Percentiles rank a stretch among this genome's conserved stretches.
These are phyloP conservation scores for Diatrype stigma DNA, from an alignment of 2,329 filamentous ascomycete species.

Conservation along the genomic window DNA sequence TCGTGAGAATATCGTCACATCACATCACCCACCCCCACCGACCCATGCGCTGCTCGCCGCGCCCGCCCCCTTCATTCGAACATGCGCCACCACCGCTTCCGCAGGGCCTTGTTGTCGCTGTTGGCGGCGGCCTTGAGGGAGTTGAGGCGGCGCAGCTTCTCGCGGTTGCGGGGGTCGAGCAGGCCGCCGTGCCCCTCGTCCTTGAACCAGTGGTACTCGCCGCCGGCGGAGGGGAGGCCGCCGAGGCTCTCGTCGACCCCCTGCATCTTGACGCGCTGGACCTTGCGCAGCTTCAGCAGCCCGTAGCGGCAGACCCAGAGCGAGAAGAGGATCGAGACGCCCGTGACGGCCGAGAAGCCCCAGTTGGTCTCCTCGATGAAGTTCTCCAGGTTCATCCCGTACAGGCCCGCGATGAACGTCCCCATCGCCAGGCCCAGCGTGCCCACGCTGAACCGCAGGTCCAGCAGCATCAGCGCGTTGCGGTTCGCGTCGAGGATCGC, in stretches of 20 bases:
- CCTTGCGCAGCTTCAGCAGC: slow-evolving; percentile 71
- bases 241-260: slow-evolving; percentile 16
- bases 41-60: not conserved
- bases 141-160: slow-evolving; percentile 50
- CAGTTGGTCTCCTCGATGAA: slow-evolving; percentile 92
- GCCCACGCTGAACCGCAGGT: slow-evolving; percentile 93
- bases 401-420: slow-evolving; percentile 95
- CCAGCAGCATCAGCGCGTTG: slow-evolving; percentile 94
- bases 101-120: slow-evolving; percentile 18
- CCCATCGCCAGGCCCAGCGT: slow-evolving; percentile 93
- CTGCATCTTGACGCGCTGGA: slow-evolving; percentile 31
- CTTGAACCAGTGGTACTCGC: slow-evolving; percentile 38
- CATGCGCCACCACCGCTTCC: slow-evolving; percentile 27
- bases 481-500: slow-evolving; percentile 97
- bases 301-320: slow-evolving; percentile 79
- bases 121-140: slow-evolving; percentile 36
- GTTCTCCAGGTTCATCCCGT: slow-evolving; percentile 99
- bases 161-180: slow-evolving; percentile 50
- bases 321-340: slow-evolving; percentile 66
- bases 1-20: not conserved
- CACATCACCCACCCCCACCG: not conserved
- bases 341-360: slow-evolving; percentile 76
- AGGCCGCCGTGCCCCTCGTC: slow-evolving; percentile 48
- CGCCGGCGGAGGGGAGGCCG: slow-evolving; percentile 8
- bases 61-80: not conserved